Base-by-base conservation (phyloP, 192 early-diverging fungal genomes). In the Coemansia sp. region DNA sequence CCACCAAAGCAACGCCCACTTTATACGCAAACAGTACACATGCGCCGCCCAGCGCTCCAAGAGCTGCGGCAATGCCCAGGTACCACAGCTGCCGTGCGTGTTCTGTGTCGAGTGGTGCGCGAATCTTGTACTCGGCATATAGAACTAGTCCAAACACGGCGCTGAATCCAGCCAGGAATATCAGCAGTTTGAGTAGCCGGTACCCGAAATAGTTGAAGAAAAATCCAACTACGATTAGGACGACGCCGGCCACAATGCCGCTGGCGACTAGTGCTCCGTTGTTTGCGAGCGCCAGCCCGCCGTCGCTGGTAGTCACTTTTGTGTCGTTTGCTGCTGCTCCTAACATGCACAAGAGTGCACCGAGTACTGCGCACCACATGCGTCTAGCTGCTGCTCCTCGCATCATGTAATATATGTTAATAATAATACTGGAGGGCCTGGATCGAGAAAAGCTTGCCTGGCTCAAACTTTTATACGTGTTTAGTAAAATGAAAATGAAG, bases 91-190 rank as follows among this genome's bases (percentile, higher is more conserved):
- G 56, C 5, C 76, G 66, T 20, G 64, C 67, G 58, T 67, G 69
- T n/a, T 75, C 75, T 49, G 70, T 69, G 31, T 74, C 81, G n/a
- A 23, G 63, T 36, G 81, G 72, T 20, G 75, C 42, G 2, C 74
- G 71, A 14, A 81, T 81, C 48, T 59, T 71, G 70, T 66, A 73
- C 48, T 69, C 75, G 12, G 73, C 68, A 37, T 67, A 65, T 6
- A 72, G 48, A 25, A 70, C 69, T 7, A 81, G 66, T 36, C 81
- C 83, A 66, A 81, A 76, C 12, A 85, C 84, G 6, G 85, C 70
- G 58, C 89, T 92, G 74, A 91, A 91, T 3, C 93, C 93, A 8
- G 84, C 81, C 58, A 94, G 65, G 65, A 92, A 91, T 28, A 93
- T 70, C n/a, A 90, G 85, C 8, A 88, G 66, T 58, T 84, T 81